phyloP scores from a whole-genome alignment of 805 yeast species.

The Metschnikowia anglica region DNA sequence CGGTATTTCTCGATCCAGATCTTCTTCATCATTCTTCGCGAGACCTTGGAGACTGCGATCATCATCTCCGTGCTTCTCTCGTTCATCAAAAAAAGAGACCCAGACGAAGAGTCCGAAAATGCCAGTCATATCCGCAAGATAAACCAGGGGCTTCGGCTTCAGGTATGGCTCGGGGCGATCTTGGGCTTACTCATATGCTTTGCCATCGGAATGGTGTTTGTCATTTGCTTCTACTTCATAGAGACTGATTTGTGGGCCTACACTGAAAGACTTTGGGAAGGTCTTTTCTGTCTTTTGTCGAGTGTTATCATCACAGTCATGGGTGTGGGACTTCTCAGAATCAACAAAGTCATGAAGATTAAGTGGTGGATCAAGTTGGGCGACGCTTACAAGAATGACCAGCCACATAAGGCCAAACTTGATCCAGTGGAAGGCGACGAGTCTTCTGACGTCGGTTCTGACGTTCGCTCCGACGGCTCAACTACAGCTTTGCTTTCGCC shows the following conservation, averaged over 20 bases:
- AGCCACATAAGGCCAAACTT: conserved; percentile 4
- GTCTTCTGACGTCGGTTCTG: neutral
- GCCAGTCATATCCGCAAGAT: conserved; percentile 13
- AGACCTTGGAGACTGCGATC: conserved; percentile 73
- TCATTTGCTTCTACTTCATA: conserved; percentile 66
- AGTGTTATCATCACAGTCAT: conserved; percentile 76
- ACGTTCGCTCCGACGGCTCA: conserved; percentile 5
- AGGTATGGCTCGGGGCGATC: conserved; percentile 81
- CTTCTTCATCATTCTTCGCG: conserved; percentile 70
- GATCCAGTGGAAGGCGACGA: conserved; percentile 4
- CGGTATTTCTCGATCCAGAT: conserved; percentile 65
- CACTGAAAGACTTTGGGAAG: conserved; percentile 90
- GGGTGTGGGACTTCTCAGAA: conserved; percentile 81
- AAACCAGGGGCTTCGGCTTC: conserved; percentile 38
- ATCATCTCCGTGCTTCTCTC: conserved; percentile 73
- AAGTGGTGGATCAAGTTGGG: conserved; percentile 64
- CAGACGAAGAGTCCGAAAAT: conserved; percentile 8
- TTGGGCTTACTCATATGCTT: conserved; percentile 69
- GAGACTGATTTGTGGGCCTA: conserved; percentile 86
- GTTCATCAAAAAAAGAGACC: conserved; percentile 54
- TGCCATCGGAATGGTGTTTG: conserved; percentile 69
- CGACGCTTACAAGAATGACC: conserved; percentile 34
- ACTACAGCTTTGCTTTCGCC: conserved; percentile 8
- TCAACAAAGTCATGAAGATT: conserved; percentile 71
- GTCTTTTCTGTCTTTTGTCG: conserved; percentile 73